Evolutionary conservation across 1,284 basidiomycete genomes (phyloP), one percentile per base, ranked within the genome.

Genomic region (Somion occarium): DNA sequence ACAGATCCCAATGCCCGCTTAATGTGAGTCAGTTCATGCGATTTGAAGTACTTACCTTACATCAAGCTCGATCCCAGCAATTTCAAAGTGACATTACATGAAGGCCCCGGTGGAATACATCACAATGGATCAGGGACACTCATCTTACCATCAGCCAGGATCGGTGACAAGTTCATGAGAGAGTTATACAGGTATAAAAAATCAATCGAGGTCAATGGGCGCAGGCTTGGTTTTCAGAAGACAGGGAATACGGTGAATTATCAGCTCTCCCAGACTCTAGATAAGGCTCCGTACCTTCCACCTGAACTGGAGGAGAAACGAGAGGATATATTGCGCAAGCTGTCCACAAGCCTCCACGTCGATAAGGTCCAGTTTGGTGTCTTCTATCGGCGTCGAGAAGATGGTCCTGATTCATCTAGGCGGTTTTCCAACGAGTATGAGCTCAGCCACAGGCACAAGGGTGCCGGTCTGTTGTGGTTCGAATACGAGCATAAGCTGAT

Each of bases 401-500:
- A 67, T 26, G 62, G 59, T 11, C 68, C 64, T 20, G 68, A 65
- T 24, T 60, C 61, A 12, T 69, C 74, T 19, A 75, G 83, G 3
- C 69, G 73, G 4, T 89, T 84, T 61, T 87, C 84, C 0, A 69
- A 79, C 5, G 87, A 89, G 67, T 88, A 68, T 44, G 64, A 78
- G 54, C 73, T 75, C 56, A 60, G 58, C 19, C 56, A 62, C 46
- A 59, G 60, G 7, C 50, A 67, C 18, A 64, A 70, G 50, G 73
- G 76, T 34, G 71, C 74, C 50, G 83, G 75, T 0, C 73, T 76
- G 64, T 63, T 88, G 19, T 66, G 69, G 49, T 80, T 87, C 49
- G 75, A 85, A 46, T 87, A 86, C 56, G 78, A 80, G 24, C 77
- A 84, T 57, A 85, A 84, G 65, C 60, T 78, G 22, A 75, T 88